These are phyloP conservation scores for Aspergillus glaucus DNA, from an alignment of 2,329 filamentous ascomycete species.

Conservation along the genomic window DNA sequence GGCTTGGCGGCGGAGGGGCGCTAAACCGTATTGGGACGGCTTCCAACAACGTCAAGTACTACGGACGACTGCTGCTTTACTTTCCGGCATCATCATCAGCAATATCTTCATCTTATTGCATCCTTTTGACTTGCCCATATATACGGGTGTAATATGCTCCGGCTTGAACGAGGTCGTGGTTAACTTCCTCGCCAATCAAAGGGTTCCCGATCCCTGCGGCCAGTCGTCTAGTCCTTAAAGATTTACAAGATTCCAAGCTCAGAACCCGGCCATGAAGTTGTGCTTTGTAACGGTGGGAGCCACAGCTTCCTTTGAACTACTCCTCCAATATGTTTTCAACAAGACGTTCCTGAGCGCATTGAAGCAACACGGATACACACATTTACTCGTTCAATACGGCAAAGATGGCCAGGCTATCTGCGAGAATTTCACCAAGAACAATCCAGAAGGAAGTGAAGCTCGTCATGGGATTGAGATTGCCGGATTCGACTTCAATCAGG, in stretches of 20 bases:
- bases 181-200: not conserved
- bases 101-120: not conserved
- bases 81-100: not conserved
- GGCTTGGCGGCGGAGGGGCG: conserved; percentile 10
- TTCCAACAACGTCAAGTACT: not conserved
- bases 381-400: conserved; percentile 76
- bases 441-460: conserved; percentile 16
- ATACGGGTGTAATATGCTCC: not conserved
- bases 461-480: conserved; percentile 46
- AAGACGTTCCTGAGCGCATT: conserved; percentile 59
- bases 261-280: conserved; percentile 25
- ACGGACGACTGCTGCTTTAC: not conserved
- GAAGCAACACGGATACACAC: conserved; percentile 55
- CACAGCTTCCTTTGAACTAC: conserved; percentile 71
- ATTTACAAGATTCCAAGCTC: conserved; percentile 1
- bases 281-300: conserved; percentile 91
- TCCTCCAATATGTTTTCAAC: conserved; percentile 62
- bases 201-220: not conserved
- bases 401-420: conserved; percentile 55
- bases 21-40: conserved; percentile 16
- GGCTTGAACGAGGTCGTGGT: not conserved
- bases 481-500: conserved; percentile 60
- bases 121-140: not conserved
- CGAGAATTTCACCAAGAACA: conserved; percentile 28
- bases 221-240: conserved; percentile 4